These are phyloP conservation scores for Talaromyces liani DNA, from an alignment of 495 filamentous ascomycete genomes.

Conservation along the genomic window DNA sequence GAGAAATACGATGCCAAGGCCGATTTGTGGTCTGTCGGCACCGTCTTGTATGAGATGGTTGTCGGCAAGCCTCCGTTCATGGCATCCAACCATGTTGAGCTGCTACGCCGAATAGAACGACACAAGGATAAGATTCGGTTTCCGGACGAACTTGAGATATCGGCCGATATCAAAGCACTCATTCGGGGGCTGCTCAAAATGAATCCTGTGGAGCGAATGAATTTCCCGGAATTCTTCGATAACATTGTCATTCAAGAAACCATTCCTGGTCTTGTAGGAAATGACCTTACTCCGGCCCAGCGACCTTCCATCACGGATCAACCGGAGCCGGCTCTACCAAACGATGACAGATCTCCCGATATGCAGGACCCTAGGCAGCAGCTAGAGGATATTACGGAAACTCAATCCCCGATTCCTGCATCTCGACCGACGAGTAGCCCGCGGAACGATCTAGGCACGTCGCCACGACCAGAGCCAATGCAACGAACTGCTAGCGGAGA, in stretches of 20 bases:
- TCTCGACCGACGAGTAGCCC: slow-evolving; percentile 18
- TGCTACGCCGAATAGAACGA: slow-evolving; percentile 84
- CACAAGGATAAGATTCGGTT: slow-evolving; percentile 79
- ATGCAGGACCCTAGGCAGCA: slow-evolving; percentile 16
- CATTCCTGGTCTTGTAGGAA: slow-evolving; percentile 76
- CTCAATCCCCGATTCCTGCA: slow-evolving; percentile 16
- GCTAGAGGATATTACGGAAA: slow-evolving; percentile 6
- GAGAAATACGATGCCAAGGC: slow-evolving; percentile 97
- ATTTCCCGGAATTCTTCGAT: slow-evolving; percentile 74
- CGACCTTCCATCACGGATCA: slow-evolving; percentile 17
- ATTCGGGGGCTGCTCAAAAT: slow-evolving; percentile 77
- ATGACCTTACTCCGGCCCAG: slow-evolving; percentile 49
- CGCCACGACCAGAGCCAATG: slow-evolving; percentile 27
- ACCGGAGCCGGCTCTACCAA: background rate
- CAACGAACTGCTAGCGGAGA: slow-evolving; percentile 34
- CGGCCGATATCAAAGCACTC: slow-evolving; percentile 69
- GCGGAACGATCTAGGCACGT: slow-evolving; percentile 30
- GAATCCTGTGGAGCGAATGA: slow-evolving; percentile 74
- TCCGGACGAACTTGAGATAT: slow-evolving; percentile 62
- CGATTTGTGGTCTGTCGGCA: slow-evolving; percentile 95
- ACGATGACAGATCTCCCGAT: slow-evolving; percentile 16
- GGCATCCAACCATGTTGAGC: slow-evolving; percentile 87
- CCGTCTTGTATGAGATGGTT: slow-evolving; percentile 92
- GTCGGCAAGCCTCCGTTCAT: slow-evolving; percentile 85
- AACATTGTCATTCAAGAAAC: slow-evolving; percentile 64